Base-by-base conservation (phyloP, 495 filamentous ascomycete species). In the Parachaetomium inaequale region DNA sequence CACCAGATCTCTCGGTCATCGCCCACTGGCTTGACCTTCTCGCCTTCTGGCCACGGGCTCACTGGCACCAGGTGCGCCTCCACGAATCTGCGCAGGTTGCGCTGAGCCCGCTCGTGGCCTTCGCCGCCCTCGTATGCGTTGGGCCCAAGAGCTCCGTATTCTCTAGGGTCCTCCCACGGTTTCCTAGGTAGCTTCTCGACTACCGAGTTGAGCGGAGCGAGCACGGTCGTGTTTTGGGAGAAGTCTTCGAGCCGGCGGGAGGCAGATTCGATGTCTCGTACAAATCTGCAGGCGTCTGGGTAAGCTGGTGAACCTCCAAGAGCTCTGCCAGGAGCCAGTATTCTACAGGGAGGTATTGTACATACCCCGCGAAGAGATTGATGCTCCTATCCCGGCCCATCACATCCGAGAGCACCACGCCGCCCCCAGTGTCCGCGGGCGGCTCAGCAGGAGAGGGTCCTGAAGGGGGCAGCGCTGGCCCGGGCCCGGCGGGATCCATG, bases 141-240 rank as follows among this genome's bases (percentile, higher is more conserved):
- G n/a, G 83, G 78, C 0, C 93, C 93, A 19, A 91, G 77, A 7
- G 76, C 77, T 4, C 75, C 77, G 71, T 96, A 96, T 59, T 98
- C 95, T 42, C 84, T 74, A 0, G 90, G 86, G 63, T 95, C 87
- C 67, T 98, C 93, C 94, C 94, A 98, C 2, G 94, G 94, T 70
- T 98, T 98, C 59, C 90, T 80, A 0, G 92, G 91, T 42, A 98
- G 79, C 2, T 75, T 82, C 65, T 87, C 87, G 63, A 98, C 84
- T 1, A 85, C 91, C 42, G 83, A 85, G 74, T 98, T 98, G 7
- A 87, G 73, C 1, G 94, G 95, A 2, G 94, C 94, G 0, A 98
- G 82, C 28, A 98, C 89, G 0, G 95, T 98, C 12, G 92, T 88
- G 69, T 96, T 96, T 57, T 81, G 72, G 0, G 78, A 68, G 1